These are phyloP conservation scores for Solanum appendiculatum DNA, from an alignment of 257 asterid species.

Conservation along the genomic window DNA sequence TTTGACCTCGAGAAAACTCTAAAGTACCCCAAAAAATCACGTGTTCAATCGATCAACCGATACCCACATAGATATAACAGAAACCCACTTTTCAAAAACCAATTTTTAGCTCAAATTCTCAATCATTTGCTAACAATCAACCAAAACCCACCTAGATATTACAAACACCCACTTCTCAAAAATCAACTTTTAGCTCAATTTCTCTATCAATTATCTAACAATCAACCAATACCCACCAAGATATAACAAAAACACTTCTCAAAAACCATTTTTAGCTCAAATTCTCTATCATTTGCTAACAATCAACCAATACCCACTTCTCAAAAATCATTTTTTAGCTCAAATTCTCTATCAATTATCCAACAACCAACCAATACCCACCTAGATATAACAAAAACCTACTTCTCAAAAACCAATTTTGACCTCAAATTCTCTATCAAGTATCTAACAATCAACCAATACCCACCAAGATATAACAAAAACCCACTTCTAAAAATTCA, in stretches of 20 bases:
- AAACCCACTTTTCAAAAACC: constrained; percentile 26
- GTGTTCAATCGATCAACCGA: background rate
- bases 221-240: background rate
- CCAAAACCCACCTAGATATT: background rate
- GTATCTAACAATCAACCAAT: background rate
- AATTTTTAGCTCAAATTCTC: constrained; percentile 12
- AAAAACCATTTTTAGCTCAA: constrained; percentile 22
- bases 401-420: constrained; percentile 20
- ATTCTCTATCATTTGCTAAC: background rate
- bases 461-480: background rate
- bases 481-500: constrained; percentile 13
- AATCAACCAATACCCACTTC: constrained; percentile 8
- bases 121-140: background rate
- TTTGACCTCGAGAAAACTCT: background rate
- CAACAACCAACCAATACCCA: background rate
- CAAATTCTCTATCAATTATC: background rate
- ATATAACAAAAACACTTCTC: constrained; percentile 12
- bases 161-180: constrained; percentile 23
- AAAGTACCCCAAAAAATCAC: background rate
- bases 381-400: background rate
- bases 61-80: background rate
- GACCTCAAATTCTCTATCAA: constrained; percentile 4
- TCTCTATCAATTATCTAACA: background rate
- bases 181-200: constrained; percentile 15
- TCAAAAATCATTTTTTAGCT: constrained; percentile 24